Percentiles rank a stretch among this genome's conserved stretches.
These are phyloP conservation scores for Phoma sp. DNA, from an alignment of 2,329 filamentous ascomycete genomes.

Conservation along the genomic window DNA sequence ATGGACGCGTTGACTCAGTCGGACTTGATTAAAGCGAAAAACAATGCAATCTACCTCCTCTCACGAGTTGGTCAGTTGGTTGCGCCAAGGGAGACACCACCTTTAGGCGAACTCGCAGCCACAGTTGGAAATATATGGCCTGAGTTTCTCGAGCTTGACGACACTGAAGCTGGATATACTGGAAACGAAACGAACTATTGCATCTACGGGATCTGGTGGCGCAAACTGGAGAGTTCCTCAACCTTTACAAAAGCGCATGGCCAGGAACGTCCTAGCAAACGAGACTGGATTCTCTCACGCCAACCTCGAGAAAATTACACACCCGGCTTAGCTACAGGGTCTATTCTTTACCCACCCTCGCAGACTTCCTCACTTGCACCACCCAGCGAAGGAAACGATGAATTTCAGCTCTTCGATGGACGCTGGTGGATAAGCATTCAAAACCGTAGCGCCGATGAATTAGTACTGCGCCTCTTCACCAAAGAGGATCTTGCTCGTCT, in stretches of 20 bases:
- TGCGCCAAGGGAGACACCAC: slow-evolving; percentile 55
- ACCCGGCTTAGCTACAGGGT: not conserved
- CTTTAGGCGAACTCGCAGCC: slow-evolving; percentile 52
- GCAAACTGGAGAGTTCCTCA: slow-evolving; percentile 17
- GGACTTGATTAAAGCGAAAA: slow-evolving; percentile 29
- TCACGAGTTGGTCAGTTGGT: slow-evolving; percentile 59
- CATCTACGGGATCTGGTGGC: slow-evolving; percentile 37
- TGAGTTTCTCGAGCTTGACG: slow-evolving; percentile 16
- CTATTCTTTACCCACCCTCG: slow-evolving; percentile 18
- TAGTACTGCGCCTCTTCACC: slow-evolving; percentile 50
- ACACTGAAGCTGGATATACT: not conserved
- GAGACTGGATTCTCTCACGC: slow-evolving; percentile 38
- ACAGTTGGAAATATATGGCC: slow-evolving; percentile 55
- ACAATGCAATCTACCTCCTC: slow-evolving; percentile 54
- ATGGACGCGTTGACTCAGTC: slow-evolving; percentile 17
- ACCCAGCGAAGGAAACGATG: not conserved
- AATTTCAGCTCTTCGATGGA: slow-evolving; percentile 61
- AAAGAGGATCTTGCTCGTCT: slow-evolving; percentile 23
- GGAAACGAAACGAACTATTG: slow-evolving; percentile 24
- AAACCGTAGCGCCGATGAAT: slow-evolving; percentile 34
- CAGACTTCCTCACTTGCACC: not conserved
- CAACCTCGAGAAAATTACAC: slow-evolving; percentile 24
- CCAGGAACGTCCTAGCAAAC: slow-evolving; percentile 8
- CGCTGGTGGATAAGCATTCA: slow-evolving; percentile 63
- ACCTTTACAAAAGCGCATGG: not conserved